Percentiles rank a stretch among this genome's conserved stretches.
These are phyloP conservation scores for Solanum dulcamara DNA, from an alignment of 257 asterid genomes.

Conservation along the genomic window DNA sequence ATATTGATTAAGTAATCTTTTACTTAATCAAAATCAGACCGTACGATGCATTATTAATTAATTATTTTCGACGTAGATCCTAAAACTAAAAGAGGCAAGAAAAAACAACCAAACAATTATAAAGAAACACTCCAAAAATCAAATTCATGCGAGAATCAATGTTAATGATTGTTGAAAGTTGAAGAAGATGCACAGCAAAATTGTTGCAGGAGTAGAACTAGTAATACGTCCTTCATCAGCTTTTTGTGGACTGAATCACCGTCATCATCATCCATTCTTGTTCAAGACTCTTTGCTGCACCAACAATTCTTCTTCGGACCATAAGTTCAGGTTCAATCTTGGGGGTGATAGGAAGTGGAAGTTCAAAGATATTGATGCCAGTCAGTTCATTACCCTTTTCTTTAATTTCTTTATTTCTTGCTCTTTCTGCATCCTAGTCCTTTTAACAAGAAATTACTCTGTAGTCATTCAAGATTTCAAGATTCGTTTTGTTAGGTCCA, in stretches of 20 bases:
- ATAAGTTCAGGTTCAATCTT: slow-evolving; percentile 46
- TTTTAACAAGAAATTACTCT: too few species aligned
- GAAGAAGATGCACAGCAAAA: not conserved
- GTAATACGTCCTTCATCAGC: slow-evolving; percentile 6
- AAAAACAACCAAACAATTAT: not conserved
- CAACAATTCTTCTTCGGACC: slow-evolving; percentile 28
- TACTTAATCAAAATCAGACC: too few species aligned
- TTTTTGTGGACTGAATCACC: slow-evolving; percentile 9
- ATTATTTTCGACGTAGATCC: not conserved
- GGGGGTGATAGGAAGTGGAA: slow-evolving; percentile 58
- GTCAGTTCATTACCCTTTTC: slow-evolving; percentile 22
- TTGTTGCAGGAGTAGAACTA: not conserved
- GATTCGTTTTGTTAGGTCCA: not conserved
- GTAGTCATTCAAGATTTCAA: not conserved
- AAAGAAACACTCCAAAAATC: too few species aligned
- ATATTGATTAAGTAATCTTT: too few species aligned
- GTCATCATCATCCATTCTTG: slow-evolving; percentile 13
- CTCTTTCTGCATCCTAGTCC: not conserved
- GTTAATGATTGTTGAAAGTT: not conserved
- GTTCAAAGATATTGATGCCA: slow-evolving; percentile 52
- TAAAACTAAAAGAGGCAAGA: not conserved
- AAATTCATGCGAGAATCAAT: not conserved
- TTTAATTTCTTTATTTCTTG: not conserved
- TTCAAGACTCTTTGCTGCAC: slow-evolving; percentile 45
- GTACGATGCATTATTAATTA: not conserved